Base-by-base conservation (phyloP, 1,284 basidiomycete species). In the Ceratorhiza oryzae-sativae region DNA sequence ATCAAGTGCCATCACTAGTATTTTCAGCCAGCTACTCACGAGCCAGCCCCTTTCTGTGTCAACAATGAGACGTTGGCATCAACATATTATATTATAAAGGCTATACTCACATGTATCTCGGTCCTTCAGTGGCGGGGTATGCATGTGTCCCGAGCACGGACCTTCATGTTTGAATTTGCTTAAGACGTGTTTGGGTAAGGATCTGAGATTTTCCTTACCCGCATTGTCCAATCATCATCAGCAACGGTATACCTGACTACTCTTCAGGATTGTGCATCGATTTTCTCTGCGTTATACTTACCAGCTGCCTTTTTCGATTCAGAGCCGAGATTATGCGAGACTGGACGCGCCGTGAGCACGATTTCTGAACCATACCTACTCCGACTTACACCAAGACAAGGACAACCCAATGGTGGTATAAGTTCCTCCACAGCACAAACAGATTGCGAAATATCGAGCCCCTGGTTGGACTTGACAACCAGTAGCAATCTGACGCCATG, bases 361-460 rank as follows among this genome's bases (percentile, higher is more conserved):
- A 27, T 8, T 27, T 42, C 13, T 6, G 1, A 30, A 12, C 18
- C 39, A 10, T 3, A 46, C 41, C 30, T 42, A 32, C 18, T 67
- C 27, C 32, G 36, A 82, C 88, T 76, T 80, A 90, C 90, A 90
- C 90, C 90, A 91, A 8, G 89, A 88, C 55, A 90, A 86, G 53
- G 86, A 83, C 23, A 90, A 79, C 0, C 88, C 89, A 58, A 90
- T 87, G 9, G 85, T 86, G 0, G 88, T 85, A 75, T 90, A 91
- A 0, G 88, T 90, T 53, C 90, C 90, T 71, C 85, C 84, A 0
- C 87, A 87, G 70, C 91, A 86, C 75, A 86, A 90, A 78, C 91
- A 91, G 1, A 85, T 86, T 4, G 89, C 88, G 73, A 90, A 87
- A 76, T 91, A 91, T 18, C 86, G 84, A 6, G 84, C 84, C 49